phyloP scores from a whole-genome alignment of 495 filamentous ascomycete genomes.

The Penicillium nucicola region DNA sequence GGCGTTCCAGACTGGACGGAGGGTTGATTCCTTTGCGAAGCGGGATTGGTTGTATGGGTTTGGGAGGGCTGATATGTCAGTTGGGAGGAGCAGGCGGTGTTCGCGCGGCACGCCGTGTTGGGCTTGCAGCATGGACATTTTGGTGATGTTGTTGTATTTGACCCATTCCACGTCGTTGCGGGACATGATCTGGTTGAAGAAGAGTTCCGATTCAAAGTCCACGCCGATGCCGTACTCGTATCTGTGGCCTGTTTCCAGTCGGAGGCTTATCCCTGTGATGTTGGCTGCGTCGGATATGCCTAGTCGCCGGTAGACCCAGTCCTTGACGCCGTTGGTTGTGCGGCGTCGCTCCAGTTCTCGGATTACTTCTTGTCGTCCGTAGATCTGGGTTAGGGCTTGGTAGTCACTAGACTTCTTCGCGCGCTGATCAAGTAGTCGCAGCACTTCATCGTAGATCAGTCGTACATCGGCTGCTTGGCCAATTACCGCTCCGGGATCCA shows the following conservation, averaged over 20 bases:
- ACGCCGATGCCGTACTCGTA: conserved; percentile 58
- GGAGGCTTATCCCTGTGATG: conserved; percentile 38
- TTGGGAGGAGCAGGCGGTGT: conserved; percentile 38
- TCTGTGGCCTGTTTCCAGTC: conserved; percentile 38
- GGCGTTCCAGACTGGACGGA: conserved; percentile 36
- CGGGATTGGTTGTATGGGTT: conserved; percentile 40
- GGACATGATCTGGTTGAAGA: conserved; percentile 49
- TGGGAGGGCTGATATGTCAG: conserved; percentile 34
- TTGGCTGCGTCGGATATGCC: conserved; percentile 48
- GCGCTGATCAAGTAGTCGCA: conserved; percentile 40
- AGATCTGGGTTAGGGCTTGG: conserved; percentile 53
- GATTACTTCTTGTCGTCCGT: conserved; percentile 56
- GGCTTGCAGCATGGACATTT: conserved; percentile 37
- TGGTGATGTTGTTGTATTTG: conserved; percentile 42
- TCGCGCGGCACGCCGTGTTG: conserved; percentile 43
- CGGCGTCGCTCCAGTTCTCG: conserved; percentile 48
- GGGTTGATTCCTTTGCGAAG: conserved; percentile 28
- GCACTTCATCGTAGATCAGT: conserved; percentile 46
- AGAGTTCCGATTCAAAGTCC: conserved; percentile 54
- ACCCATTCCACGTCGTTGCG: conserved; percentile 47
- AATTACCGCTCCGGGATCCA: conserved; percentile 51
- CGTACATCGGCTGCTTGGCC: conserved; percentile 50
- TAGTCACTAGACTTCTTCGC: conserved; percentile 41
- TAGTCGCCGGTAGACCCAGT: conserved; percentile 42
- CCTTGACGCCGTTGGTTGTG: conserved; percentile 34